Conservation (phyloP, 2,329 filamentous ascomycete species). For the Corniculantispora saksenae region DNA sequence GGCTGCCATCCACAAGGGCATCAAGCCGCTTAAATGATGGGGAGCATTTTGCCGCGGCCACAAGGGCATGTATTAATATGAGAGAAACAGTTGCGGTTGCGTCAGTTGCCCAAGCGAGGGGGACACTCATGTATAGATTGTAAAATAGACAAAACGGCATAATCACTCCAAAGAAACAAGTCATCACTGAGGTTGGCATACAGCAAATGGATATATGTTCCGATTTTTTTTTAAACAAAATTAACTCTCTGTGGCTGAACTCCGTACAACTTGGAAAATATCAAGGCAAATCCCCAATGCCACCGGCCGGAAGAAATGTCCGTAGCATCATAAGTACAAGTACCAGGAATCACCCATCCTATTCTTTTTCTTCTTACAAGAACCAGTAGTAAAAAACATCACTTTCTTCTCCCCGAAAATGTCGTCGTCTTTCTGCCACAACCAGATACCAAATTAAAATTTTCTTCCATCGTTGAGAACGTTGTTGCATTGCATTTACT, state of each 20-base stretch:
- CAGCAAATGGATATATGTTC: constrained; percentile 12
- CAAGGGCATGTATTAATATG: not conserved
- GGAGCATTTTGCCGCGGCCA: too few species aligned
- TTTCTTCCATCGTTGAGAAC: not conserved
- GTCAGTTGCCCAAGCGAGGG: not conserved
- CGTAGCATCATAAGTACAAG: constrained; percentile 20
- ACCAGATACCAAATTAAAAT: constrained; percentile 1
- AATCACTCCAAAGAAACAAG: not conserved
- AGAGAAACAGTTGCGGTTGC: not conserved
- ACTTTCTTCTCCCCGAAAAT: not conserved
- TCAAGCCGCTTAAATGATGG: constrained; percentile 69
- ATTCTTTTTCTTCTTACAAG: constrained; percentile 14
- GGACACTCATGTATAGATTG: constrained; percentile 7
- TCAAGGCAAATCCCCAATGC: constrained; percentile 19
- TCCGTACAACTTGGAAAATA: constrained; percentile 18
- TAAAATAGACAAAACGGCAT: not conserved
- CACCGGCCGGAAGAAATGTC: constrained; percentile 7
- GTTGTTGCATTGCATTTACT: constrained; percentile 27
- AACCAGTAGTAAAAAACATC: constrained; percentile 4
- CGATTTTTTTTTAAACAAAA: constrained; percentile 18
- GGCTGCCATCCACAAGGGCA: constrained; percentile 93
- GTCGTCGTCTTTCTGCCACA: constrained; percentile 9
- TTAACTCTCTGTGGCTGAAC: constrained; percentile 20
- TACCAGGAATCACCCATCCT: constrained; percentile 18
- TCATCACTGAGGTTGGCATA: not conserved